Conservation (phyloP, 2,329 filamentous ascomycete genomes). For the Colletotrichum sojae region DNA sequence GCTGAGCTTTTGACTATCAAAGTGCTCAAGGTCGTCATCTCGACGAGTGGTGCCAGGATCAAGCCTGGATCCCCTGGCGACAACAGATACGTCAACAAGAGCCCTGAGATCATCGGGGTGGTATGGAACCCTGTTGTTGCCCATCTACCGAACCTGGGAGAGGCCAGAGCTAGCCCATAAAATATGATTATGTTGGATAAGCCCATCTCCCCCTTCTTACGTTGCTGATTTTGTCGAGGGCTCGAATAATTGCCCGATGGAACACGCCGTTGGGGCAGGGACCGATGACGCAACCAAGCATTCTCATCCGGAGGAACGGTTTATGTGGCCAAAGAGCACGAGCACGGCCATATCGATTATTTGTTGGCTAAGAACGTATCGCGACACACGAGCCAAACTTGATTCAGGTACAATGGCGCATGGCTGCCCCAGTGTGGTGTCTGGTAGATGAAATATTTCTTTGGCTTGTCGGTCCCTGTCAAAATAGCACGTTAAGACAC, state of each 20-base stretch:
- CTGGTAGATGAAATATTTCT: no score
- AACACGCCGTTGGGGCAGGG: constrained; percentile 45
- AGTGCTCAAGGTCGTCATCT: constrained; percentile 78
- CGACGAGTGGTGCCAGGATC: constrained; percentile 82
- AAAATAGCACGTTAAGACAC: neutral
- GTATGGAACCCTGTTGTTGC: constrained; percentile 74
- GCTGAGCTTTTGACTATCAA: constrained; percentile 83
- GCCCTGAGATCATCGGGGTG: constrained; percentile 55
- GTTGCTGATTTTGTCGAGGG: constrained; percentile 61
- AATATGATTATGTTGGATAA: constrained; percentile 64
- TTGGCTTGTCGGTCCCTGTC: neutral
- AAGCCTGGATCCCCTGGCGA: constrained; percentile 74
- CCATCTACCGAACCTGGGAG: constrained; percentile 75
- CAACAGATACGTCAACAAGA: constrained; percentile 62
- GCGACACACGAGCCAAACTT: no score
- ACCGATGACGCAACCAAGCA: neutral
- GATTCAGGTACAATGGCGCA: no score
- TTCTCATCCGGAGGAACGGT: neutral
- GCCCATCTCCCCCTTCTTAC: constrained; percentile 70
- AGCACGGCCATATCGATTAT: no score
- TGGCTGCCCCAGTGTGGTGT: no score
- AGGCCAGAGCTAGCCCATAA: constrained; percentile 71
- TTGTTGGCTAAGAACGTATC: no score
- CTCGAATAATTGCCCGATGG: constrained; percentile 49
- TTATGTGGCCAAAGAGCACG: neutral